Conservation (phyloP, 2,329 filamentous ascomycete genomes). For the Xylariaceae sp. region DNA sequence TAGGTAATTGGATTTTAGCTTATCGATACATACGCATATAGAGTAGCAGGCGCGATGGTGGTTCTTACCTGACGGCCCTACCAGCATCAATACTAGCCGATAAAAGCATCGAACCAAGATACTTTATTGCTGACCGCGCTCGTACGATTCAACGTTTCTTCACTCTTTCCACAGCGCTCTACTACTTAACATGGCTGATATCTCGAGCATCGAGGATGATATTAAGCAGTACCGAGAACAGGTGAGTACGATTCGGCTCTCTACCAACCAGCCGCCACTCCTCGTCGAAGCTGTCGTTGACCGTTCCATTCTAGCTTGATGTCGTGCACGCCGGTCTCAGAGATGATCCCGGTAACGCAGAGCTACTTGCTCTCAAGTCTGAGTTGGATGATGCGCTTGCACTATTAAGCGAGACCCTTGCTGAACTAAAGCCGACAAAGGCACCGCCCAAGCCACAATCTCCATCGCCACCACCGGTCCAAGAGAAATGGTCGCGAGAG, state of each 20-base stretch:
- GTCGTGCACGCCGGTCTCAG: slow-evolving; percentile 77
- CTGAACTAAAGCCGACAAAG: slow-evolving; percentile 74
- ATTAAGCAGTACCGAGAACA: slow-evolving; percentile 63
- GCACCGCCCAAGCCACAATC: slow-evolving; percentile 49
- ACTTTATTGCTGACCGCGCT: background rate
- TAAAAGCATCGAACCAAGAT: no score
- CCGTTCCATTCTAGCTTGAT: slow-evolving; percentile 64
- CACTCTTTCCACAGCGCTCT: background rate
- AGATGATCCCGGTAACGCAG: slow-evolving; percentile 79
- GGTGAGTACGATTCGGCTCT: slow-evolving; percentile 45
- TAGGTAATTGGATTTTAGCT: no score
- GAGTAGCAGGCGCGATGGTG: no score
- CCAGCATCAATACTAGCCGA: no score
- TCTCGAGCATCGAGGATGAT: slow-evolving; percentile 57
- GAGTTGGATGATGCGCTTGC: slow-evolving; percentile 84
- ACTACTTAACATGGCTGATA: slow-evolving; percentile 47
- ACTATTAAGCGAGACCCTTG: slow-evolving; percentile 79
- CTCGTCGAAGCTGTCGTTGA: slow-evolving; percentile 9
- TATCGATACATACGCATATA: no score
- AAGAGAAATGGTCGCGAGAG: slow-evolving; percentile 79
- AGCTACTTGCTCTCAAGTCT: slow-evolving; percentile 76
- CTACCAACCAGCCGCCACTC: background rate
- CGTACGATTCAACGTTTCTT: background rate
- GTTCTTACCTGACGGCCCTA: no score
- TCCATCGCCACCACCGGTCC: slow-evolving; percentile 57